Conservation (phyloP, 2,329 filamentous ascomycete species). For the Metarhizium brunneum region DNA sequence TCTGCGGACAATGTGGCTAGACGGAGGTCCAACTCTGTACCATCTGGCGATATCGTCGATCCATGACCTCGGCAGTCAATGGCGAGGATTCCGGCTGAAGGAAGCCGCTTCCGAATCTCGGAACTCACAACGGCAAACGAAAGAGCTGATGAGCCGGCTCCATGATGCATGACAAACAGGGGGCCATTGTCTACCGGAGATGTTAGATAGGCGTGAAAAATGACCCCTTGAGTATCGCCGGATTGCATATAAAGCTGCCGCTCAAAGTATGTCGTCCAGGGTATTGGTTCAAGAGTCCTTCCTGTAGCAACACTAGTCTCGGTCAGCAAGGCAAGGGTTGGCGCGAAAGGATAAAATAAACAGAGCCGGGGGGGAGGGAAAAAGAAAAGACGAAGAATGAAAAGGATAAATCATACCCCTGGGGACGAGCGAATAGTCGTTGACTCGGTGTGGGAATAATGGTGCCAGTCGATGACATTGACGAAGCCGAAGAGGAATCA, state of each 20-base stretch:
- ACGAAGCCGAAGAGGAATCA: conserved; percentile 66
- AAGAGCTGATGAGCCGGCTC: conserved; percentile 84
- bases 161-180: conserved; percentile 89
- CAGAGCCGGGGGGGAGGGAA: background rate
- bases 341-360: background rate
- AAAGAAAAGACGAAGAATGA: background rate
- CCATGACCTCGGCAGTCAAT: conserved; percentile 85
- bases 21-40: conserved; percentile 50
- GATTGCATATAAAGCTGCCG: conserved; percentile 69
- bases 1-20: conserved; percentile 67
- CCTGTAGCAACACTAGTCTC: conserved; percentile 36
- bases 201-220: conserved; percentile 80
- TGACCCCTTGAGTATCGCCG: conserved; percentile 36
- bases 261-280: conserved; percentile 88
- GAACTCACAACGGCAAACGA: conserved; percentile 78
- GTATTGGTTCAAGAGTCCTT: conserved; percentile 53
- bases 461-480: conserved; percentile 89
- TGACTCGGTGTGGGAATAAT: conserved; percentile 69
- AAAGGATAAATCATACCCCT: conserved; percentile 40
- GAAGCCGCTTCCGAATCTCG: conserved; percentile 68
- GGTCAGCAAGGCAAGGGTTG: background rate
- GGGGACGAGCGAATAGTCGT: conserved; percentile 62
- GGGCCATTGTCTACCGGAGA: conserved; percentile 68
- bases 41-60: conserved; percentile 44
- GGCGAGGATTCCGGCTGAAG: conserved; percentile 74